Conservation (phyloP, 495 filamentous ascomycete species). For the Polyplosphaeria fusca region DNA sequence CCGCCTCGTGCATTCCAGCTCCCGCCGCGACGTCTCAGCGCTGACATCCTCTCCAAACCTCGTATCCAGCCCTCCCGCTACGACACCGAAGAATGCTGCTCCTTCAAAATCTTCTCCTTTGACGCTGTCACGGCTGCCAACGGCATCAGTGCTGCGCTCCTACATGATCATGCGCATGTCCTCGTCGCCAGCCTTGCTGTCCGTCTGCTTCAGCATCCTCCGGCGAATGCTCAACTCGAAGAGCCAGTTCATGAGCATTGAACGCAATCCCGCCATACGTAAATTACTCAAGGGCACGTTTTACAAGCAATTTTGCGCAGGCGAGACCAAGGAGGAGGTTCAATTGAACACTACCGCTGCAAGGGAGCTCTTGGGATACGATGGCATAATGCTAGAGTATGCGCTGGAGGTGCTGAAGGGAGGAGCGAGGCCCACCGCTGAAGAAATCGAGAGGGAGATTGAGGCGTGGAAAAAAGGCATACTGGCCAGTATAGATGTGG, state of each 20-base stretch:
- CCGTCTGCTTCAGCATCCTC: constrained; percentile 66
- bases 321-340: constrained; percentile 63
- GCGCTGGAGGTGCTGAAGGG: constrained; percentile 70
- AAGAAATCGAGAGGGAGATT: constrained; percentile 56
- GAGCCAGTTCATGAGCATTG: constrained; percentile 45
- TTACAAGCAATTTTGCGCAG: constrained; percentile 82
- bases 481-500: constrained; percentile 70
- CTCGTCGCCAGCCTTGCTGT: constrained; percentile 68
- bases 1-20: constrained; percentile 22
- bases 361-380: constrained; percentile 62
- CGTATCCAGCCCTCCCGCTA: not conserved
- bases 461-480: constrained; percentile 71
- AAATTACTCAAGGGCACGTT: constrained; percentile 70
- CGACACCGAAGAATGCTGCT: not conserved
- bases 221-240: constrained; percentile 67
- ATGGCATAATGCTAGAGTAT: constrained; percentile 75
- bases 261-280: constrained; percentile 39
- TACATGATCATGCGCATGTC: constrained; percentile 76
- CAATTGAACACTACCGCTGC: constrained; percentile 49
- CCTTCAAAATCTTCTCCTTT: not conserved
- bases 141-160: constrained; percentile 71
- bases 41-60: not conserved
- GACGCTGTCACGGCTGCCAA: constrained; percentile 50
- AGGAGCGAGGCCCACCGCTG: constrained; percentile 43
- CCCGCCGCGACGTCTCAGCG: constrained; percentile 20